A percentile compares a stretch with the other conserved stretches of the same genome.
Evolutionary conservation across 2,329 filamentous ascomycete species (phyloP).

Genomic region (Aspergillus texensis): DNA sequence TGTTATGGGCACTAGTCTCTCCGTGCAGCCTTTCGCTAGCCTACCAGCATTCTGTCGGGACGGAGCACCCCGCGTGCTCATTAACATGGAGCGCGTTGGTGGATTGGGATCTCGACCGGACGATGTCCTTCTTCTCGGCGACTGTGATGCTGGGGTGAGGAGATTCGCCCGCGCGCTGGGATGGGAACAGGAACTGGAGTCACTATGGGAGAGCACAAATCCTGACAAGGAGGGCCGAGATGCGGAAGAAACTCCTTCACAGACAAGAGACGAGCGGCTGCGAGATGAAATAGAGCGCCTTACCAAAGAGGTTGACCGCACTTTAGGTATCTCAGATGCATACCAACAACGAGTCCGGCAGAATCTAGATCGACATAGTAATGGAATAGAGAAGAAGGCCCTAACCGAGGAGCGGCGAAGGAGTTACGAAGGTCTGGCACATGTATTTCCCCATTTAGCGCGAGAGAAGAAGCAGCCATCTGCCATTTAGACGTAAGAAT

Average conservation of each 20-base stretch:
- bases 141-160: constrained; percentile 81
- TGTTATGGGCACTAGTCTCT: constrained; percentile 85
- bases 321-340: constrained; percentile 51
- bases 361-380: constrained; percentile 27
- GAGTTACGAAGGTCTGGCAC: constrained; percentile 28
- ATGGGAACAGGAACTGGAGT: constrained; percentile 83
- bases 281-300: constrained; percentile 62
- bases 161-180: constrained; percentile 78
- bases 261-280: constrained; percentile 58
- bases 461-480: constrained; percentile 13
- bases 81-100: constrained; percentile 85
- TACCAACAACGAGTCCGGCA: constrained; percentile 46
- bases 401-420: background rate
- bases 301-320: constrained; percentile 60
- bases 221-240: constrained; percentile 60
- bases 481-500: background rate
- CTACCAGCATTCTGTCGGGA: constrained; percentile 68
- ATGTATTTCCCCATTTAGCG: constrained; percentile 42
- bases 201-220: constrained; percentile 69
- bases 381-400: constrained; percentile 6
- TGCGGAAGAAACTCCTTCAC: constrained; percentile 38
- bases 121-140: constrained; percentile 80
- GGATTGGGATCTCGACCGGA: constrained; percentile 75
- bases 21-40: constrained; percentile 85
- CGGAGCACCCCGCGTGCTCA: constrained; percentile 73